Conservation (phyloP, 441 rosid species). For the Adansonia gregorii region DNA sequence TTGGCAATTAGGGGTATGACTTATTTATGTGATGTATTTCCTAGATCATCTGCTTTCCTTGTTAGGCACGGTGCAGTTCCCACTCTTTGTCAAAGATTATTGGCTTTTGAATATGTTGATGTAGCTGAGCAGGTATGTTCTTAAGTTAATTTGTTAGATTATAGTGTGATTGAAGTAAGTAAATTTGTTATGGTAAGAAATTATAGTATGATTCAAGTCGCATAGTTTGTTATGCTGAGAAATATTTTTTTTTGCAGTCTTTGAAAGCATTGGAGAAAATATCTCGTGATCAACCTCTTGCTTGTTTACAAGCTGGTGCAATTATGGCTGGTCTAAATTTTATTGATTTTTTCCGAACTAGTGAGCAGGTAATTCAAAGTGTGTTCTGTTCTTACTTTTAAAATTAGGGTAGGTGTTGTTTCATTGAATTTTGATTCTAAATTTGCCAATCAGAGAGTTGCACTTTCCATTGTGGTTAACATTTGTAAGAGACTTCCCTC, state of each 20-base stretch:
- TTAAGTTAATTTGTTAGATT: conserved; percentile 4
- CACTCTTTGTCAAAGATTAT: conserved; percentile 81
- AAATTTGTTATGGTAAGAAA: background rate
- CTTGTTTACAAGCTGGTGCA: conserved; percentile 92
- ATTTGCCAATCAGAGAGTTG: conserved; percentile 69
- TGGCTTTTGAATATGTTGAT: conserved; percentile 85
- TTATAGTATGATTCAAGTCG: background rate
- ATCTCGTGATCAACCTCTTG: conserved; percentile 84
- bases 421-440: conserved; percentile 7
- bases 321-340: conserved; percentile 80
- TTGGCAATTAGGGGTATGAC: conserved; percentile 90
- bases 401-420: background rate
- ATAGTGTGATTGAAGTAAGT: conserved; percentile 5
- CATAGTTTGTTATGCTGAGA: conserved; percentile 8
- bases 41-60: conserved; percentile 75
- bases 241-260: conserved; percentile 44
- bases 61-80: conserved; percentile 80
- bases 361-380: conserved; percentile 68
- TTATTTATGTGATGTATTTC: conserved; percentile 90
- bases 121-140: conserved; percentile 91
- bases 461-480: conserved; percentile 89
- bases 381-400: background rate
- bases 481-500: conserved; percentile 87
- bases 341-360: conserved; percentile 90
- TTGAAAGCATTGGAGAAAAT: conserved; percentile 99